Evolutionary conservation across 2,329 filamentous ascomycete species (phyloP), one percentile per base, ranked within the genome.

Genomic region (Epichloe coenophiala): DNA sequence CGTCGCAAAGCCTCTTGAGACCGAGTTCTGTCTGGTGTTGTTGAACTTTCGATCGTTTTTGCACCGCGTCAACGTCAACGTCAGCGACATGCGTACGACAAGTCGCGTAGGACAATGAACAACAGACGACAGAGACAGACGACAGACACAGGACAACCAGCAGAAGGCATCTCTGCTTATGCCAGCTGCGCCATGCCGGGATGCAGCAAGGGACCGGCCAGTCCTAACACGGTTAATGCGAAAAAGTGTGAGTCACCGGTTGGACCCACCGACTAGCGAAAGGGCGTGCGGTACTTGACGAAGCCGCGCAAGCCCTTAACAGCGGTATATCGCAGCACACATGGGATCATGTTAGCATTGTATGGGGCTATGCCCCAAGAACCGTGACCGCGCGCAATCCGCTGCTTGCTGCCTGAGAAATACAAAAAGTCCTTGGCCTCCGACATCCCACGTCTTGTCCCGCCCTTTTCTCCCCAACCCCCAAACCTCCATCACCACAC

Each of bases 331-430:
- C 1, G 17, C 40, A 6, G 12, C 1, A 6, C n/a, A 12, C 15
- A 1, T 2, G 4, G 13, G 2, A 37, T 45, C 38, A 19, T 51
- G 53, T 33, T 54, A 51, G 36, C 27, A 7, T 15, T 36, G 31
- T 12, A 19, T 50, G 51, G 42, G 31, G 45, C n/a, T 38, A 19
- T 27, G 9, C 27, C 15, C 15, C 23, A 23, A 5, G 6, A 38
- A 27, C 45, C 39, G 48, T 41, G 45, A 47, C 4, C 33, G 47
- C 53, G 51, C 46, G 47, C 51, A 44, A 54, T 51, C 45, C 50
- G 52, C 50, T 33, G 48, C 55, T 71, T 65, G 67, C 63, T 72
- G 70, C 70, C 70, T 73, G 68, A 71, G 64, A 70, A 66, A 66
- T 68, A 72, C 68, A 72, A 68, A 70, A 66, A 58, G 51, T 61